These are phyloP conservation scores for Plasmodium chabaudi DNA, from an alignment of 169 alveolate genomes.

Conservation along the genomic window DNA sequence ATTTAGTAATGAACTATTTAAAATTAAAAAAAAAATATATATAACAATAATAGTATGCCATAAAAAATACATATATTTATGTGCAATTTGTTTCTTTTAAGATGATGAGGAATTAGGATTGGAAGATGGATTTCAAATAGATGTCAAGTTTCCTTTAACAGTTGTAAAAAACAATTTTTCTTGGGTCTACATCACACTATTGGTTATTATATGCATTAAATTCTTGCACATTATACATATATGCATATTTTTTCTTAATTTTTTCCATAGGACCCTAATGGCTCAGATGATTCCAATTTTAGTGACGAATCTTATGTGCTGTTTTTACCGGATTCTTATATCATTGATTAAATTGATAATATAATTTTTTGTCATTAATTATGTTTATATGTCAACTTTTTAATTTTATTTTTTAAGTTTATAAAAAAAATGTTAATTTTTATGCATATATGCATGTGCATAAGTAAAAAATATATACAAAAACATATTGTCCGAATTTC, in stretches of 20 bases:
- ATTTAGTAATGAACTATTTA: constrained; percentile 18
- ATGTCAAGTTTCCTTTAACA: constrained; percentile 58
- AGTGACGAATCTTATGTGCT: constrained; percentile 55
- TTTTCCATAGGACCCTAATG: constrained; percentile 17
- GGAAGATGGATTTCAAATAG: constrained; percentile 72
- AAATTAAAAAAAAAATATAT: neutral
- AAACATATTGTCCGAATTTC: neutral
- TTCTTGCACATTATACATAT: no score
- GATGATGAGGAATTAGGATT: constrained; percentile 58
- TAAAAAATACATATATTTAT: neutral
- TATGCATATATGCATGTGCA: no score
- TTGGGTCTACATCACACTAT: no score
- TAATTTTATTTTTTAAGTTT: neutral
- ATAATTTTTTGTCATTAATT: neutral
- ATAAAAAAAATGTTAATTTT: no score
- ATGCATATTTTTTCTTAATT: neutral
- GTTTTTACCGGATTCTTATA: constrained; percentile 66
- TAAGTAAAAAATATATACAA: neutral
- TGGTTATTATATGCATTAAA: no score
- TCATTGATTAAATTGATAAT: constrained; percentile 26
- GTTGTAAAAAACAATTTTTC: constrained; percentile 15
- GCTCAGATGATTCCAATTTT: constrained; percentile 17
- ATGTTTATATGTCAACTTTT: neutral
- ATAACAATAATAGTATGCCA: neutral
- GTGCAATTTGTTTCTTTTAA: neutral